Conservation (phyloP, 331 rosid genomes). For the Ulmus americana region DNA sequence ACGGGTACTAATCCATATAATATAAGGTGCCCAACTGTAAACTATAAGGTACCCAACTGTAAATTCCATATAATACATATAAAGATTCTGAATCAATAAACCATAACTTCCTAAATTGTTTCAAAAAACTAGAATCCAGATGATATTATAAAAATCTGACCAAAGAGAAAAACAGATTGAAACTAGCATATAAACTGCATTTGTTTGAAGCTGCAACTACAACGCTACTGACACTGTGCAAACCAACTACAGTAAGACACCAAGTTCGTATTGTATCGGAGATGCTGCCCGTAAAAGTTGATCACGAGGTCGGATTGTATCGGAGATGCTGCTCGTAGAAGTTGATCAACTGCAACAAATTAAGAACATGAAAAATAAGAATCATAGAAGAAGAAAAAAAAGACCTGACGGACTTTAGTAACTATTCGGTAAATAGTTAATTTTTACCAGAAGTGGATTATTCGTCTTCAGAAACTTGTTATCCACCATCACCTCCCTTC, state of each 20-base stretch:
- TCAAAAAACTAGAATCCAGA: conserved; percentile 12
- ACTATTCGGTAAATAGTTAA: conserved; percentile 10
- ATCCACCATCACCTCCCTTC: conserved; percentile 73
- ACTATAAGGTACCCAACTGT: not conserved
- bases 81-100: not conserved
- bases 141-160: not conserved
- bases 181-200: conserved; percentile 22
- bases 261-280: conserved; percentile 34
- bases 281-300: conserved; percentile 67
- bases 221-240: conserved; percentile 22
- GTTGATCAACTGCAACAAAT: conserved; percentile 62
- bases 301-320: conserved; percentile 45
- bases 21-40: not conserved
- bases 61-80: not conserved
- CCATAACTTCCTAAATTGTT: conserved; percentile 9
- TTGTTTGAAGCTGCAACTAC: conserved; percentile 34
- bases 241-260: conserved; percentile 20
- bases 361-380: conserved; percentile 9
- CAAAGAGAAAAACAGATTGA: conserved; percentile 14
- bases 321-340: conserved; percentile 90
- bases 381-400: not conserved
- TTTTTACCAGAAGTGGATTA: conserved; percentile 67
- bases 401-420: not conserved
- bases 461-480: conserved; percentile 78
- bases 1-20: no score